Evolutionary conservation across 768 basidiomycete species (phyloP).

Genomic region (Daedalea quercina): DNA sequence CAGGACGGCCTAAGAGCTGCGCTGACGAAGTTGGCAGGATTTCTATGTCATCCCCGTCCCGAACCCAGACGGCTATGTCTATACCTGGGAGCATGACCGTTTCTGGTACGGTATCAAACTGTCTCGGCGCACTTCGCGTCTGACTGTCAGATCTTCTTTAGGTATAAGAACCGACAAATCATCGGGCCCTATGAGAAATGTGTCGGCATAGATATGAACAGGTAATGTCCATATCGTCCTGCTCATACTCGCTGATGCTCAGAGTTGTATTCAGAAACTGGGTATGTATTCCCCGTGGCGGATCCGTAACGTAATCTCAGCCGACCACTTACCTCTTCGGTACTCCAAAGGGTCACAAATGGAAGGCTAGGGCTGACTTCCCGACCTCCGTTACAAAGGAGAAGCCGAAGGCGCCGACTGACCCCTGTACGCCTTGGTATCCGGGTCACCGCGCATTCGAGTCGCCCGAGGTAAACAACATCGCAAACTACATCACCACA

Average conservation of each 20-base stretch:
- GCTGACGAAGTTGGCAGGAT: constrained; percentile 30
- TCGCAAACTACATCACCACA: constrained; percentile 59
- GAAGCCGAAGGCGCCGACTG: constrained; percentile 21
- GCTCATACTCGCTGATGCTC: not conserved
- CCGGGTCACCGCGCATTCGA: constrained; percentile 72
- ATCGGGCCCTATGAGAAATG: constrained; percentile 45
- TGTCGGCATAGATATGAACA: constrained; percentile 73
- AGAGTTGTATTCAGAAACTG: constrained; percentile 43
- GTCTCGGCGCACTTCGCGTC: too few species aligned
- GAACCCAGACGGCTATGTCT: constrained; percentile 70
- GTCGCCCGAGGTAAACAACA: constrained; percentile 66
- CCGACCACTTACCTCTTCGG: not conserved
- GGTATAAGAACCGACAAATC: constrained; percentile 68
- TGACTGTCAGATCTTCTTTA: constrained; percentile 12
- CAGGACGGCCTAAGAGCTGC: too few species aligned
- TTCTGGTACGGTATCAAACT: constrained; percentile 62
- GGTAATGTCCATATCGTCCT: constrained; percentile 29
- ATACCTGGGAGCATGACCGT: constrained; percentile 65
- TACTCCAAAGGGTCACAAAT: constrained; percentile 57
- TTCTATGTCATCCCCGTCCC: constrained; percentile 64
- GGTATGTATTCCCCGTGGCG: constrained; percentile 27
- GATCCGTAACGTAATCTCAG: too few species aligned
- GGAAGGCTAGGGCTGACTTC: constrained; percentile 36
- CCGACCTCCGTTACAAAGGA: constrained; percentile 10
- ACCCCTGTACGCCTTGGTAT: constrained; percentile 72